Base-by-base conservation (phyloP, 2,329 filamentous ascomycete species). In the Tolypocladium tundrense region DNA sequence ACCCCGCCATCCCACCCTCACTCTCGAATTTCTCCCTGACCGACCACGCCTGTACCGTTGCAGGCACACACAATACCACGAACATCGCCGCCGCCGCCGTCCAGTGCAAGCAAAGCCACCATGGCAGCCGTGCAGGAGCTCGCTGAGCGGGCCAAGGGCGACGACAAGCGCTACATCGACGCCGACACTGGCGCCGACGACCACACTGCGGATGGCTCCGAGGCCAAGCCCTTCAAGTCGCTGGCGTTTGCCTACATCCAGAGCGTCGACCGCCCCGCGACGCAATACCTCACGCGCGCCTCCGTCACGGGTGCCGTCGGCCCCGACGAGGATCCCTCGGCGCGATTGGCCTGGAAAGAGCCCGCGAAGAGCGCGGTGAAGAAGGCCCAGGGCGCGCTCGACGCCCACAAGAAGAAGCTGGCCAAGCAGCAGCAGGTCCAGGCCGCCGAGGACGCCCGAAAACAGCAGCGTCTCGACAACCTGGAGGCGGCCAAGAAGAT, bases 341-440 rank as follows among this genome's bases (percentile, higher is more conserved):
- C 80, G 57, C 81, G 84, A 63, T 73, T 87, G 62, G 81, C 85
- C 65, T 96, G 88, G 88, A 93, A 92, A 76, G 86, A 88, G 57
- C 88, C 85, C 24, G 87, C 88, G 60, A 95, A 94, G 78, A 88
- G 88, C 60, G 90, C 90, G 27, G 73, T 91, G 69, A 96, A 96
- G 79, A 95, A 95, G 76, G 88, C 88, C 4, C 84, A 84, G 76
- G 86, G 85, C 71, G 85, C 85, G 62, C 85, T 85, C 63, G 88
- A 91, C 64, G 79, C 81, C 62, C 85, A 90, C 73, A 88, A 90
- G 82, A 92, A 91, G 81, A 96, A 96, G 80, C 55, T 60, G 24
- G 58, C 33, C 45, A 60, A 60, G 56, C 58, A 57, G 58, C 52
- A 56, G 53, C 87, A 91, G 69, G 76, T 85, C 62, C 87, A 85